These are phyloP conservation scores for Quercus parvula DNA, from an alignment of 306 rosid species.

Conservation along the genomic window DNA sequence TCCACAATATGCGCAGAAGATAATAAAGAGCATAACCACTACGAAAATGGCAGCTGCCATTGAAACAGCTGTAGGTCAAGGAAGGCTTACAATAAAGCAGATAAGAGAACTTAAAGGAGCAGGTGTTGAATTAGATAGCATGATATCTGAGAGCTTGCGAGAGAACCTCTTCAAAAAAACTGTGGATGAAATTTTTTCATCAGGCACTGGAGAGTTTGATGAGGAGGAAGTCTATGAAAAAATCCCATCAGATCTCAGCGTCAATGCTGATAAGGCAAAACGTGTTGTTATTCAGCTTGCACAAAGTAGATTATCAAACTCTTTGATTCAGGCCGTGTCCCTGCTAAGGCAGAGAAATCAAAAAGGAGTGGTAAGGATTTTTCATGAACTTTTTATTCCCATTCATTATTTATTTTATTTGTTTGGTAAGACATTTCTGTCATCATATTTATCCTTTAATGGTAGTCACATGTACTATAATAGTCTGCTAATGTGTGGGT, in stretches of 20 bases:
- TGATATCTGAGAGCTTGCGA: slow-evolving; percentile 79
- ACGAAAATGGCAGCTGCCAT: slow-evolving; percentile 94
- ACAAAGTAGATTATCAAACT: slow-evolving; percentile 67
- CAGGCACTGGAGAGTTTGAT: slow-evolving; percentile 96
- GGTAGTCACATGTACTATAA: background rate
- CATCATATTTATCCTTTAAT: background rate
- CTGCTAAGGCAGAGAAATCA: slow-evolving; percentile 79
- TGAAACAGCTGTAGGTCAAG: slow-evolving; percentile 89
- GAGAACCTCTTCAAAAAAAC: slow-evolving; percentile 89
- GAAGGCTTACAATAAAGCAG: slow-evolving; percentile 82
- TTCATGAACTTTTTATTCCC: background rate
- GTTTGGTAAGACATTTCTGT: background rate
- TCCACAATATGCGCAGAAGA: slow-evolving; percentile 85
- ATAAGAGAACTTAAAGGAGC: slow-evolving; percentile 95
- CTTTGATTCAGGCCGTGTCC: slow-evolving; percentile 87
- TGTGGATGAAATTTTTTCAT: slow-evolving; percentile 88
- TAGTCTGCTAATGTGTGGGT: slow-evolving; percentile 4
- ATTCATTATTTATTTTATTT: background rate
- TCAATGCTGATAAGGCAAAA: slow-evolving; percentile 73
- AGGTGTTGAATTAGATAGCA: slow-evolving; percentile 76
- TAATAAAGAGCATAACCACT: slow-evolving; percentile 87
- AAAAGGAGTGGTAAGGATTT: slow-evolving; percentile 67
- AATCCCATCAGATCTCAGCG: slow-evolving; percentile 82
- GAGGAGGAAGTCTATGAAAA: slow-evolving; percentile 89
- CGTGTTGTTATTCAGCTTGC: slow-evolving; percentile 70